Conservation (phyloP, 352 stramenopile species). For the Plasmopara muralis region DNA sequence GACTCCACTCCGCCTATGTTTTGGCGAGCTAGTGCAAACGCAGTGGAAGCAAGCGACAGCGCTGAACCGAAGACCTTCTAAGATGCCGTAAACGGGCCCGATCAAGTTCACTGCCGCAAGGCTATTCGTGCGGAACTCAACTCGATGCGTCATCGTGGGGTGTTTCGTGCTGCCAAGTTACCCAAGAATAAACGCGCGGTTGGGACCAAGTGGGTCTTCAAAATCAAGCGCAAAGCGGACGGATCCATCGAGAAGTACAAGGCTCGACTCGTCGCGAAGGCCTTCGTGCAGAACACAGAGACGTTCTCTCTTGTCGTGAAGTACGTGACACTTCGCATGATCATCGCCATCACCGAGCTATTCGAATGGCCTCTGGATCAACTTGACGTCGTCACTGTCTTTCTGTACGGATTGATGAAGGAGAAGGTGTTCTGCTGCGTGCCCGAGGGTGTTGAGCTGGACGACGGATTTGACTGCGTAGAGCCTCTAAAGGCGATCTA, state of each 20-base stretch:
- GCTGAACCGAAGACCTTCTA: too few relatives aligned
- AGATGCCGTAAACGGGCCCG: too few relatives aligned
- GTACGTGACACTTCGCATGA: slow-evolving; percentile 2
- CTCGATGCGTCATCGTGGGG: background rate
- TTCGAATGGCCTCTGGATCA: slow-evolving; percentile 3
- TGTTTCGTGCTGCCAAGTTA: background rate
- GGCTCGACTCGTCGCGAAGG: background rate
- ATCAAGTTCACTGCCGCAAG: background rate
- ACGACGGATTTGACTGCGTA: slow-evolving; percentile 2
- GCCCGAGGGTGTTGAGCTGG: background rate
- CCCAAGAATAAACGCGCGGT: background rate
- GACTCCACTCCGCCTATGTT: too few relatives aligned
- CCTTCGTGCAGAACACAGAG: background rate
- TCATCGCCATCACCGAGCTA: slow-evolving; percentile 1
- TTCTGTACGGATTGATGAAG: slow-evolving; percentile 8
- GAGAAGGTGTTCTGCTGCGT: background rate
- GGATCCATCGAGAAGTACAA: background rate
- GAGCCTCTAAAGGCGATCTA: slow-evolving; percentile 10
- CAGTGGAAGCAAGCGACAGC: too few relatives aligned
- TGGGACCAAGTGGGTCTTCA: background rate
- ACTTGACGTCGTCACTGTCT: slow-evolving; percentile 6
- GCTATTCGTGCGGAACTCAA: background rate
- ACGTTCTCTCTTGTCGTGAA: background rate
- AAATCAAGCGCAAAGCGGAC: background rate
- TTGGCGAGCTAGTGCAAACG: too few relatives aligned